phyloP scores from a whole-genome alignment of 208 protist species.

The Leishmania aethiopica region DNA sequence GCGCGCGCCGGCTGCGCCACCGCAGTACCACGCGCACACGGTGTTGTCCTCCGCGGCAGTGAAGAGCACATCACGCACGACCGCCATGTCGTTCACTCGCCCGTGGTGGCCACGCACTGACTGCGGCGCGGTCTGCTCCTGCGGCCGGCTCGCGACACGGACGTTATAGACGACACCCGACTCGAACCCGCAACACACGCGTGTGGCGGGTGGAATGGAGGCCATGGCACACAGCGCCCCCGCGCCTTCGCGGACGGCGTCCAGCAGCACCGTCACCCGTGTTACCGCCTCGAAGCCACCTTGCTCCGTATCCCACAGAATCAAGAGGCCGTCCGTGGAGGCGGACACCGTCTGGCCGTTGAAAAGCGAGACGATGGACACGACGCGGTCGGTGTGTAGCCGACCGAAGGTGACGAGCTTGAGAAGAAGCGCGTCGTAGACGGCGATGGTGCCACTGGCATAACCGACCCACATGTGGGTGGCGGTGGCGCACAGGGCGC shows the following conservation, averaged over 20 bases:
- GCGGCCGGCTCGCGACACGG: slow-evolving; percentile 44
- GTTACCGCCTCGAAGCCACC: slow-evolving; percentile 82
- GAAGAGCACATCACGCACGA: slow-evolving; percentile 74
- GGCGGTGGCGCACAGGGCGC: slow-evolving; percentile 46
- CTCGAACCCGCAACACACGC: slow-evolving; percentile 67
- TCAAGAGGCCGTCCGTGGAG: slow-evolving; percentile 67
- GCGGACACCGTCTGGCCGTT: slow-evolving; percentile 57
- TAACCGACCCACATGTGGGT: slow-evolving; percentile 84
- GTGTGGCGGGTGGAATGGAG: slow-evolving; percentile 9
- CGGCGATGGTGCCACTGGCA: slow-evolving; percentile 65
- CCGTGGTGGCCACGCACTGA: slow-evolving; percentile 50
- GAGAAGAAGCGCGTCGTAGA: slow-evolving; percentile 85
- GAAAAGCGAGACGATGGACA: slow-evolving; percentile 34
- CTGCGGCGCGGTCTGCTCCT: slow-evolving; percentile 38
- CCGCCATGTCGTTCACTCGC: slow-evolving; percentile 63
- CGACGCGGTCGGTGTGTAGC: slow-evolving; percentile 58
- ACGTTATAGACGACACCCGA: slow-evolving; percentile 58
- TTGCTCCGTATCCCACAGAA: slow-evolving; percentile 80
- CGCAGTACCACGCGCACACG: slow-evolving; percentile 72
- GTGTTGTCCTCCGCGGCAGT: slow-evolving; percentile 72
- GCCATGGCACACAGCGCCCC: slow-evolving; percentile 21
- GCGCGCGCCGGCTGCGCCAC: neutral
- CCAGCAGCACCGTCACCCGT: slow-evolving; percentile 30
- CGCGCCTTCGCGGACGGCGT: slow-evolving; percentile 16
- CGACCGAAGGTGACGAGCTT: slow-evolving; percentile 52